Conservation (phyloP, 2,329 filamentous ascomycete genomes). For the Aspergillus ochraceus region DNA sequence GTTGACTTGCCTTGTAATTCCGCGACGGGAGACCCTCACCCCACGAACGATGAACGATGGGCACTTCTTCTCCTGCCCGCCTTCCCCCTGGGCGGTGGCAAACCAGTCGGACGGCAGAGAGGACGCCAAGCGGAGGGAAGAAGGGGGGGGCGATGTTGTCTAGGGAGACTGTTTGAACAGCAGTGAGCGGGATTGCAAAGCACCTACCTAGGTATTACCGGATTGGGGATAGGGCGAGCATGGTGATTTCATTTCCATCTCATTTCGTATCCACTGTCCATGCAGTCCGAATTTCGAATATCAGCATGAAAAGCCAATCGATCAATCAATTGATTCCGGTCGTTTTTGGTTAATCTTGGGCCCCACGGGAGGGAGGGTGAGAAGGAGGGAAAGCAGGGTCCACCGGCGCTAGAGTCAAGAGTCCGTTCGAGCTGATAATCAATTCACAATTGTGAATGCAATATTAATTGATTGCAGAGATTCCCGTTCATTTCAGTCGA, state of each 20-base stretch:
- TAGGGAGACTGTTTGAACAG: too few species aligned
- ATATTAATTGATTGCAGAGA: background rate
- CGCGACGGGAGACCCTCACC: background rate
- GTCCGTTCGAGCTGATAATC: conserved; percentile 5
- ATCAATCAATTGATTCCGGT: background rate
- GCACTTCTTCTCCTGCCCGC: too few species aligned
- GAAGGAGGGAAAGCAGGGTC: conserved; percentile 10
- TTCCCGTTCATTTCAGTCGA: background rate
- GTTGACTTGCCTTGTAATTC: background rate
- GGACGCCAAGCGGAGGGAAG: too few species aligned
- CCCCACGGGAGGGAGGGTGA: background rate
- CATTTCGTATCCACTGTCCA: too few species aligned
- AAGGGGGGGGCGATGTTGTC: background rate
- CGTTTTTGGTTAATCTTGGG: background rate
- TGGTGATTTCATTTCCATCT: background rate
- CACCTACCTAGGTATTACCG: background rate
- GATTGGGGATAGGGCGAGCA: background rate
- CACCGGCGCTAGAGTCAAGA: conserved; percentile 15
- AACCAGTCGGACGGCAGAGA: background rate
- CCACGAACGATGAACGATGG: background rate
- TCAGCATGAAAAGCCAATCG: background rate
- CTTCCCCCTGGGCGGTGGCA: background rate
- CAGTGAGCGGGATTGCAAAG: too few species aligned
- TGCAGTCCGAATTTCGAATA: too few species aligned
- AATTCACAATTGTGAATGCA: too few species aligned